Evolutionary conservation across 805 yeast species (phyloP).

Genomic region (Hanseniaspora hatyaiensis): DNA sequence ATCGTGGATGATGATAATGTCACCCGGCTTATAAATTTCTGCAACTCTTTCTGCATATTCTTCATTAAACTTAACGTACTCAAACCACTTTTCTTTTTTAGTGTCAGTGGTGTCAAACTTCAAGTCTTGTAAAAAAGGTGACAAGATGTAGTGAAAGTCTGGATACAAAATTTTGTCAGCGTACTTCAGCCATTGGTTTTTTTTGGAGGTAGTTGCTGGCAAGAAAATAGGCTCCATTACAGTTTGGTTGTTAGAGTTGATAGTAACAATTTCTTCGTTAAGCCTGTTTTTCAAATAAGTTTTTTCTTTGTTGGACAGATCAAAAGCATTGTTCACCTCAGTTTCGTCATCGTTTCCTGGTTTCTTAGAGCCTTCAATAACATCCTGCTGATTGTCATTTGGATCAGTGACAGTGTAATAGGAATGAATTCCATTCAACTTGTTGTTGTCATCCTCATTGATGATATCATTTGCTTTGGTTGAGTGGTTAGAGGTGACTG

Average conservation of each 20-base stretch:
- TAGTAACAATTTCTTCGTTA: constrained; percentile 38
- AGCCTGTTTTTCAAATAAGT: constrained; percentile 24
- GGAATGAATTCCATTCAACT: constrained; percentile 9
- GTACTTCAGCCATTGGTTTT: constrained; percentile 81
- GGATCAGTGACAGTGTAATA: constrained; percentile 16
- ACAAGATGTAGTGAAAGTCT: constrained; percentile 82
- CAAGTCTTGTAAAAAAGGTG: constrained; percentile 54
- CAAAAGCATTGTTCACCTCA: constrained; percentile 35
- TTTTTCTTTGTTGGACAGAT: constrained; percentile 48
- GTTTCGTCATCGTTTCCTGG: constrained; percentile 4
- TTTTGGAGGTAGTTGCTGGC: constrained; percentile 34
- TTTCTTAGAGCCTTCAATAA: too few species aligned
- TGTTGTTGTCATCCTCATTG: constrained; percentile 14
- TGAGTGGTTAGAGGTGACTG: background rate
- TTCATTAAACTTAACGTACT: constrained; percentile 81
- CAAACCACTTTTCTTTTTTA: constrained; percentile 73
- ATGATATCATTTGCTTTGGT: background rate
- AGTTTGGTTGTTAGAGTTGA: constrained; percentile 36
- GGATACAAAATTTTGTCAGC: constrained; percentile 93
- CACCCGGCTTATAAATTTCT: constrained; percentile 71
- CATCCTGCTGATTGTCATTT: too few species aligned
- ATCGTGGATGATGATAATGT: constrained; percentile 86
- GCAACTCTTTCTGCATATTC: constrained; percentile 73
- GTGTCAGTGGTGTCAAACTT: constrained; percentile 29
- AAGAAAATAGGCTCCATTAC: constrained; percentile 82